phyloP scores from a whole-genome alignment of 164 flowering plant genomes.

The Magnolia kwangsiensis region DNA sequence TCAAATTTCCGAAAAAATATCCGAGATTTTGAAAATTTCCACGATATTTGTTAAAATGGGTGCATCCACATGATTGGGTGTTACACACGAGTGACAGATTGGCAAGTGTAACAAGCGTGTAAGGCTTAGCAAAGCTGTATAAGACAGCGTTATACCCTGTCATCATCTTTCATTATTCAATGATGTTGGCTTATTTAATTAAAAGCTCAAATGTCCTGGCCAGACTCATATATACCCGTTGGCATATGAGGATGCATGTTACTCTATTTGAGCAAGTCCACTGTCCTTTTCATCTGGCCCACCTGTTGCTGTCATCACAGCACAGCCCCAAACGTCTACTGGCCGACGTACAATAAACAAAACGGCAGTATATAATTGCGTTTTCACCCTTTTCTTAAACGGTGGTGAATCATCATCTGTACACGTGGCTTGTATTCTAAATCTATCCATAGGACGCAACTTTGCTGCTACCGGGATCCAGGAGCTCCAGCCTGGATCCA shows the following conservation, averaged over 20 bases:
- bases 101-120: too few species aligned
- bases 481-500: too few species aligned
- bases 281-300: conserved; percentile 3
- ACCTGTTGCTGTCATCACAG: background rate
- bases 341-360: background rate
- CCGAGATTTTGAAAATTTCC: too few species aligned
- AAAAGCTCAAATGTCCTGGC: background rate
- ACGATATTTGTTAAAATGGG: too few species aligned
- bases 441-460: background rate
- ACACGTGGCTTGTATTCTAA: background rate
- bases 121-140: background rate
- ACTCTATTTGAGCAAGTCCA: background rate
- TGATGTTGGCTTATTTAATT: background rate
- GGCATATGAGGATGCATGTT: background rate
- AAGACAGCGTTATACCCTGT: background rate
- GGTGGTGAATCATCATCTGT: too few species aligned
- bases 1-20: too few species aligned
- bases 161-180: conserved; percentile 3
- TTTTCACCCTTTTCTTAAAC: background rate
- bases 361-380: background rate
- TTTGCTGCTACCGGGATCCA: background rate
- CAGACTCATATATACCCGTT: background rate
- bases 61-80: too few species aligned
- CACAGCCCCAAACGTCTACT: background rate
- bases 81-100: too few species aligned